Evolutionary conservation across 179 eudicot genomes (phyloP), one percentile per base, ranked within the genome.

Genomic region (Spinacia oleracea): DNA sequence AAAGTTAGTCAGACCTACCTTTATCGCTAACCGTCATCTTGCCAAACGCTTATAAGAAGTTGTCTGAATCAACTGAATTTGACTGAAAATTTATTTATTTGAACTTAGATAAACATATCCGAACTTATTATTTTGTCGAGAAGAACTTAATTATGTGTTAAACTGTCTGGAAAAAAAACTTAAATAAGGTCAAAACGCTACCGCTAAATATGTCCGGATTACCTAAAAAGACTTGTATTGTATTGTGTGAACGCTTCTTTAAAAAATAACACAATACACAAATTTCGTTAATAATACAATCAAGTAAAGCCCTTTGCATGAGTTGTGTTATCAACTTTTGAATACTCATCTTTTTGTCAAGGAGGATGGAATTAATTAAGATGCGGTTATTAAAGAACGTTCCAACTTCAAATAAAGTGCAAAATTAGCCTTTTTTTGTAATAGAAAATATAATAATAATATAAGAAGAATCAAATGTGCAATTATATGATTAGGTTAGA

Each of bases 301-400:
- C 20, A 45, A 77, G 21, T 51, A 81, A 78, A 66, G 85, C 23
- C n/a, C n/a, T n/a, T n/a, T n/a, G 77, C 72, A 74, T 53, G 85
- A 82, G 80, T 82, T 82, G 80, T 79, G 34, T 50, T 70, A 23
- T 82, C 82, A 79, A 78, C 82, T 79, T 79, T 78, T 38, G 27
- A 70, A 79, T 32, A 38, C 46, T 75, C 70, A 50, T 79, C 65
- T 51, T 65, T 23, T 71, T 48, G 63, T 59, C 66, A 46, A 78
- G 77, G 71, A 62, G 45, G 62, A 63, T 25, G 34, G 46, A 65
- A n/a, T n/a, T n/a, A n/a, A n/a, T n/a, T n/a, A n/a, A 65, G 81
- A 78, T 73, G 53, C 73, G 81, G 63, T 38, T 70, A n/a, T n/a
- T n/a, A n/a, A 58, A 77, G 42, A 64, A 55, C 68, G 48, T 56